Percentiles rank a stretch among this genome's conserved stretches.
Evolutionary conservation across 2,329 filamentous ascomycete species (phyloP).

Genomic region (Canariomyces notabilis): DNA sequence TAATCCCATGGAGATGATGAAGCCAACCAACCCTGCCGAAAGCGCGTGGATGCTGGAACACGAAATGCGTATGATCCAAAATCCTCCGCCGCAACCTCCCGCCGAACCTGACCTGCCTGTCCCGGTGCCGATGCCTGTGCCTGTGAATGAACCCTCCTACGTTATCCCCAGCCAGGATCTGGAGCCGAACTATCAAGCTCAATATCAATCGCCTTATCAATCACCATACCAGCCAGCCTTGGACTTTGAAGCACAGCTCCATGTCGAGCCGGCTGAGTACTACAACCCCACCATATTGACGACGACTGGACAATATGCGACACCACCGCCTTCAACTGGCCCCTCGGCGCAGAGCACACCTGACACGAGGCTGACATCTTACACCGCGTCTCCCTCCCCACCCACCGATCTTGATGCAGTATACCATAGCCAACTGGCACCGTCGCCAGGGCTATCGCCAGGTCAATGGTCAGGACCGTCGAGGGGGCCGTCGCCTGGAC

Average conservation of each 20-base stretch:
- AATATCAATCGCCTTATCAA: conserved; percentile 14
- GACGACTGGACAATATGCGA: conserved; percentile 39
- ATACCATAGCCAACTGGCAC: conserved; percentile 5
- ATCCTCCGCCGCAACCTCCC: conserved; percentile 28
- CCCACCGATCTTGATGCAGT: conserved; percentile 15
- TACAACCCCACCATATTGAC: conserved; percentile 18
- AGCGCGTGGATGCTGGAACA: conserved; percentile 31
- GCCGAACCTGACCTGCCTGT: too few species aligned
- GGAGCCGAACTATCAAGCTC: conserved; percentile 3
- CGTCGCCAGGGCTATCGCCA: conserved; percentile 14
- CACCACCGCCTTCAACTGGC: conserved; percentile 38
- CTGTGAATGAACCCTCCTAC: neutral
- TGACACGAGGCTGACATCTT: conserved; percentile 38
- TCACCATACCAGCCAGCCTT: conserved; percentile 7
- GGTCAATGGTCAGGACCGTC: conserved; percentile 11
- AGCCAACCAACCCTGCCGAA: conserved; percentile 34
- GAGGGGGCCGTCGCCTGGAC: conserved; percentile 16
- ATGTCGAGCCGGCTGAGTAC: conserved; percentile 9
- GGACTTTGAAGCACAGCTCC: conserved; percentile 12
- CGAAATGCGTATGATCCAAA: conserved; percentile 33
- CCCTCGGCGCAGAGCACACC: conserved; percentile 42
- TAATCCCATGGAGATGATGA: conserved; percentile 52
- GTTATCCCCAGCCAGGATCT: neutral
- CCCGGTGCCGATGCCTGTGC: neutral
- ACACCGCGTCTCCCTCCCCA: conserved; percentile 25